A percentile compares a stretch with the other conserved stretches of the same genome.
phyloP scores from a whole-genome alignment of 225 moss, liverwort and hornwort genomes.

The Anthoceros angustus region DNA sequence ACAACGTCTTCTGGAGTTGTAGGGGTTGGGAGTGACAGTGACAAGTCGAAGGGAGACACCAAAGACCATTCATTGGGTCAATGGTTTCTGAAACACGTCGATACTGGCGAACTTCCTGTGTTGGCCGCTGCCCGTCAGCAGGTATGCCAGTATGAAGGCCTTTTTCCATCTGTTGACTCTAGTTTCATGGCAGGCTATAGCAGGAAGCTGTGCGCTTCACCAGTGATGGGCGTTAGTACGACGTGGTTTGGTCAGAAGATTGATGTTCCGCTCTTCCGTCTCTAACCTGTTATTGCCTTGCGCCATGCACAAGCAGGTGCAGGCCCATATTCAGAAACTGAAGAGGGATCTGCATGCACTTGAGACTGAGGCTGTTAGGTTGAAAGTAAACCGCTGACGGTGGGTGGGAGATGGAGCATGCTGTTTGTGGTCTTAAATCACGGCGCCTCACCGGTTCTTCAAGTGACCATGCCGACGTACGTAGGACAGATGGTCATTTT shows the following conservation, averaged over 20 bases:
- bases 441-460: too few species aligned
- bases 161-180: not conserved
- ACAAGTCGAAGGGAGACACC: slow-evolving; percentile 65
- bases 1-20: not conserved
- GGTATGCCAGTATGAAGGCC: slow-evolving; percentile 16
- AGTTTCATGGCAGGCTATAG: not conserved
- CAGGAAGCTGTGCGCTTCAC: too few species aligned
- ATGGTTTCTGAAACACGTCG: slow-evolving; percentile 78
- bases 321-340: slow-evolving; percentile 43
- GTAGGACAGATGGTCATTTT: too few species aligned
- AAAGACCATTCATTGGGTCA: slow-evolving; percentile 58
- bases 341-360: slow-evolving; percentile 52
- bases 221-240: not conserved
- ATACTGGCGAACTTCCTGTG: slow-evolving; percentile 45
- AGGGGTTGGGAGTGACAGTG: slow-evolving; percentile 38
- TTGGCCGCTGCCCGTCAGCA: slow-evolving; percentile 66
- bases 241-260: not conserved
- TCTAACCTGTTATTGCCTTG: not conserved
- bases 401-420: too few species aligned
- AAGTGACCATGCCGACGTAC: too few species aligned
- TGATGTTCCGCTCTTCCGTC: not conserved
- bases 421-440: too few species aligned
- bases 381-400: slow-evolving; percentile 21
- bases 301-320: slow-evolving; percentile 27
- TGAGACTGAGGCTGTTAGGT: slow-evolving; percentile 57